Evolutionary conservation across 441 rosid genomes (phyloP).

Genomic region (Pelargonium citronellum): DNA sequence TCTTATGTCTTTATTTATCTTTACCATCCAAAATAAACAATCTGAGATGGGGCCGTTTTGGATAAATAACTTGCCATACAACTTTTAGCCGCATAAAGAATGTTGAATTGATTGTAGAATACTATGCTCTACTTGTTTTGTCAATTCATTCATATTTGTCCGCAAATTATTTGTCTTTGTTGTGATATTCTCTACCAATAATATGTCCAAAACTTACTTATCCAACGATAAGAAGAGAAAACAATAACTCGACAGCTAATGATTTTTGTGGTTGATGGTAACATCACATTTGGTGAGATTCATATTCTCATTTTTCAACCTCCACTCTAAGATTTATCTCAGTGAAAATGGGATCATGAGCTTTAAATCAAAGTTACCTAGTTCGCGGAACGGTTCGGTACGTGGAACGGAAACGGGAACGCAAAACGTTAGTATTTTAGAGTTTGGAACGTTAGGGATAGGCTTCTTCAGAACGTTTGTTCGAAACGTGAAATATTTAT

Average conservation of each 20-base stretch:
- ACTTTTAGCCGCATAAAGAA: background rate
- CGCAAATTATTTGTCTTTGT: background rate
- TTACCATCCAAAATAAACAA: background rate
- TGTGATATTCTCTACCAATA: slow-evolving; percentile 3
- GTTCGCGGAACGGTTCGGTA: too few relatives aligned
- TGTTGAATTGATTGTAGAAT: background rate
- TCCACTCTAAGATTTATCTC: background rate
- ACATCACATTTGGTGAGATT: background rate
- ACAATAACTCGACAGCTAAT: background rate
- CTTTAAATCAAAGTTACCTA: too few relatives aligned
- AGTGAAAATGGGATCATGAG: background rate
- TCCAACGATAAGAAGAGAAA: too few relatives aligned
- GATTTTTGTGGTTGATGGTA: background rate
- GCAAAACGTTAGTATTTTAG: too few relatives aligned
- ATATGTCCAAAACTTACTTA: too few relatives aligned
- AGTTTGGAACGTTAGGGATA: too few relatives aligned
- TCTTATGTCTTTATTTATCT: background rate
- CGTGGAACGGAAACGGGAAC: too few relatives aligned
- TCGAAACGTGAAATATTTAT: too few relatives aligned
- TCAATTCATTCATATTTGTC: background rate
- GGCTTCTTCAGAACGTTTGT: too few relatives aligned
- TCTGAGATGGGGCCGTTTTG: background rate
- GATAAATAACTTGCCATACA: background rate
- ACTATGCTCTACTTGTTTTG: background rate
- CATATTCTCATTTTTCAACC: too few relatives aligned